These are phyloP conservation scores for Aleurites moluccanus DNA, from an alignment of 441 rosid genomes.

Conservation along the genomic window DNA sequence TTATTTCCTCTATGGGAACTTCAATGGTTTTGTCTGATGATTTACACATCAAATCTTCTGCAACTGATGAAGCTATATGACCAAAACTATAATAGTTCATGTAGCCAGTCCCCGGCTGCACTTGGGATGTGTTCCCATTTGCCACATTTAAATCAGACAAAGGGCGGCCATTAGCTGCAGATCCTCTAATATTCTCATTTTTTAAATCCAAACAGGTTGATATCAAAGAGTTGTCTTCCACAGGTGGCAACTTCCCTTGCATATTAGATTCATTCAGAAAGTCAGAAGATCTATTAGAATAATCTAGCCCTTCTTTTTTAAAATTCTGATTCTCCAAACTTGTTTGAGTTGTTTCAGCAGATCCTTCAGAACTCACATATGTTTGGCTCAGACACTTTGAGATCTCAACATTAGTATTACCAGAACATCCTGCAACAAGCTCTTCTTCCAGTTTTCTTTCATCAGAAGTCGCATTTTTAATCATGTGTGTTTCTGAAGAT, in stretches of 20 bases:
- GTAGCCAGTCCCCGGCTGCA: constrained; percentile 47
- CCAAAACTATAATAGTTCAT: constrained; percentile 77
- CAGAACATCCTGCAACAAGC: constrained; percentile 42
- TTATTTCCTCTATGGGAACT: constrained; percentile 59
- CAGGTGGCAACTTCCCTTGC: constrained; percentile 20
- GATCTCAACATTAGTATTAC: constrained; percentile 33
- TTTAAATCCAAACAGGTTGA: constrained; percentile 38
- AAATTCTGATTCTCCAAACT: constrained; percentile 43
- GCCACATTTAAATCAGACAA: constrained; percentile 35
- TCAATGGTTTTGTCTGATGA: constrained; percentile 40
- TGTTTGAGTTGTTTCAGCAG: constrained; percentile 59
- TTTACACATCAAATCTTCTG: constrained; percentile 60
- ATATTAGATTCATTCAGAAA: constrained; percentile 32
- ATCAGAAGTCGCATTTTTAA: constrained; percentile 34
- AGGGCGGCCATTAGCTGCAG: constrained; percentile 29
- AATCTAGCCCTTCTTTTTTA: constrained; percentile 36
- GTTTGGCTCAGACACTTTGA: constrained; percentile 41
- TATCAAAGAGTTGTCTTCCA: constrained; percentile 36
- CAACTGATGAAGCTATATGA: constrained; percentile 60
- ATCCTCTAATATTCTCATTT: constrained; percentile 33
- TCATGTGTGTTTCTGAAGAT: constrained; percentile 33
- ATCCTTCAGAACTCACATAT: constrained; percentile 61
- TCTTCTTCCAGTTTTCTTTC: constrained; percentile 39
- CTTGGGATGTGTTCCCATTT: constrained; percentile 30
- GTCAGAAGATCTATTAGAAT: constrained; percentile 24